phyloP scores from a whole-genome alignment of 2,329 filamentous ascomycete genomes.

The Botryosphaeria agaves region DNA sequence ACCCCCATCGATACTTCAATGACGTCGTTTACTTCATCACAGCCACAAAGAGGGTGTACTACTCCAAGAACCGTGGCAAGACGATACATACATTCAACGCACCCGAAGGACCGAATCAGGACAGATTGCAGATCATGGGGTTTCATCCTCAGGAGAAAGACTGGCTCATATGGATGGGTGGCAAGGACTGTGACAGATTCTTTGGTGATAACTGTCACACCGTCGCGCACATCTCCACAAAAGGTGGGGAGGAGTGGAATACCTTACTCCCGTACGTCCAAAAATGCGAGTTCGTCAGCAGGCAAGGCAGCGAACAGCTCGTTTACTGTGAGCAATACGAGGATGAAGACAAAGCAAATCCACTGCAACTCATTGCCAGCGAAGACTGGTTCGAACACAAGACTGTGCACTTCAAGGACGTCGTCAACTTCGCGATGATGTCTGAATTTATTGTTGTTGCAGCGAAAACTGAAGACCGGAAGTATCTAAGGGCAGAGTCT shows the following conservation, averaged over 20 bases:
- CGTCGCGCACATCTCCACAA: conserved; percentile 58
- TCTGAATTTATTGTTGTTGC: conserved; percentile 90
- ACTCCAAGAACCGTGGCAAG: conserved; percentile 63
- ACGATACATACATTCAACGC: conserved; percentile 59
- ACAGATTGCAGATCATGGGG: conserved; percentile 37
- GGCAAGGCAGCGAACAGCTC: conserved; percentile 42
- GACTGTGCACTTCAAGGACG: conserved; percentile 45
- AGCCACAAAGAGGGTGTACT: conserved; percentile 47
- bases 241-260: conserved; percentile 64
- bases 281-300: conserved; percentile 76
- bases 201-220: conserved; percentile 44
- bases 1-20: conserved; percentile 64
- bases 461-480: conserved; percentile 44
- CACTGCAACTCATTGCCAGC: conserved; percentile 56
- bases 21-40: conserved; percentile 82
- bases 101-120: conserved; percentile 39
- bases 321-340: conserved; percentile 46
- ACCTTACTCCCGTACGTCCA: conserved; percentile 55
- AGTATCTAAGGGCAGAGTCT: conserved; percentile 58
- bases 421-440: conserved; percentile 85
- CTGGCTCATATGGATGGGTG: conserved; percentile 83
- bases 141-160: conserved; percentile 80
- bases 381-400: conserved; percentile 61
- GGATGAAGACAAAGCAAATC: conserved; percentile 44
- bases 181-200: conserved; percentile 43